Evolutionary conservation across 1,284 basidiomycete species (phyloP), one percentile per base, ranked within the genome.

Genomic region (Fistulinella cinereoalba): DNA sequence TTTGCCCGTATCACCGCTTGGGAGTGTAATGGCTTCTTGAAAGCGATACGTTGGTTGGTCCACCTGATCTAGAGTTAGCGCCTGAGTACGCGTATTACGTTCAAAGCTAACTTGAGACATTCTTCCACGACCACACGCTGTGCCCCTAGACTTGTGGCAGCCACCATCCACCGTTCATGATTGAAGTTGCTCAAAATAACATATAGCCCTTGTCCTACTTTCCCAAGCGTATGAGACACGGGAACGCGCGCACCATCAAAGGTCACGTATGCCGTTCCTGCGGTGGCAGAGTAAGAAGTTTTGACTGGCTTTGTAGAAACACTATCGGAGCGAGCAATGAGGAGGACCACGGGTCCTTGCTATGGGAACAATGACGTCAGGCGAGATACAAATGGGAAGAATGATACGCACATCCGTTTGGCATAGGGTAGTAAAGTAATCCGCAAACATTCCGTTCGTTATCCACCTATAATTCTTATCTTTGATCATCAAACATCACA

Each of bases 241-340:
- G 94, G 93, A 0, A 97, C 92, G 52, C 88, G 86, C 55, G 88
- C 87, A 54, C 92, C 88, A 68, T 97, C 90, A 65, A 96, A 97
- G 0, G 83, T 93, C 40, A 98, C 83, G 62, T 86, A 97, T 5
- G 92, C 91, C 0, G 94, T 97, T 11, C 93, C 92, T 1, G 93
- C 89, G 2, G 85, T 82, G 6, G 85, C 61, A 0, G 89, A 92
- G 70, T 96, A 94, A 1, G 86, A 81, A 0, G 92, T 95, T 71
- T 95, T 96, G 72, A 99, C 90, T 29, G 83, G 82, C 62, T 89
- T 94, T 10, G 96, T 98, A 52, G 83, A 80, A 46, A 98, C 82
- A n/a, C 85, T 83, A 50, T 86, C 82, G 7, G 76, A 77, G 43
- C 90, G 80, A 32, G 84, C 81, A 45, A 97, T 86, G 37, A 97